Evolutionary conservation across 139 green algal species (phyloP).

Genomic region (Mychonastes homosphaera): DNA sequence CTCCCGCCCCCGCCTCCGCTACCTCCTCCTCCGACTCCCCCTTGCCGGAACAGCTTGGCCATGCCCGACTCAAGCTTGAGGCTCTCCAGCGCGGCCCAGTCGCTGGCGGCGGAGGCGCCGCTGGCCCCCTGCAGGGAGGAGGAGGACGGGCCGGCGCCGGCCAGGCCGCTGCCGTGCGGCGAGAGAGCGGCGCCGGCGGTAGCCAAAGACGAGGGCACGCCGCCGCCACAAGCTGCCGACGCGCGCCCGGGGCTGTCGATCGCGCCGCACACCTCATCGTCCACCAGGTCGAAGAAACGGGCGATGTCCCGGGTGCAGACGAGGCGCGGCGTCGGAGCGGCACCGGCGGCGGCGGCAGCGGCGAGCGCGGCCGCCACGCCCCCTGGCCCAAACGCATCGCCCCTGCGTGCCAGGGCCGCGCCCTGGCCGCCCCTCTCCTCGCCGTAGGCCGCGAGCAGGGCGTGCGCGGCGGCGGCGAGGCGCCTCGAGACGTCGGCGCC

Average conservation of each 20-base stretch:
- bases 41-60: constrained; percentile 54
- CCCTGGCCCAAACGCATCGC: too few species aligned
- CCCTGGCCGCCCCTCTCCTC: too few species aligned
- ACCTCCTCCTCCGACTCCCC: constrained; percentile 4
- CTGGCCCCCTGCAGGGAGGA: constrained; percentile 12
- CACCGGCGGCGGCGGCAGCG: too few species aligned
- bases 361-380: too few species aligned
- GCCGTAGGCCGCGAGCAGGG: too few species aligned
- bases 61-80: constrained; percentile 52
- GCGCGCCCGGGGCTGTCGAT: neutral
- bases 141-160: neutral
- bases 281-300: too few species aligned
- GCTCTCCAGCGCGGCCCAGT: constrained; percentile 20
- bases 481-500: constrained; percentile 34
- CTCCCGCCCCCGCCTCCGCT: too few species aligned
- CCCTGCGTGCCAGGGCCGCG: too few species aligned
- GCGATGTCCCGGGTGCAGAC: too few species aligned
- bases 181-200: neutral
- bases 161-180: neutral
- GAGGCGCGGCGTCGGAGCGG: too few species aligned
- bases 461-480: constrained; percentile 8
- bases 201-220: neutral
- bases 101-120: neutral
- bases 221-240: neutral
- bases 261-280: too few species aligned